Evolutionary conservation across 1,284 basidiomycete genomes (phyloP), one percentile per base, ranked within the genome.

Genomic region (Exsudoporus floridanus): DNA sequence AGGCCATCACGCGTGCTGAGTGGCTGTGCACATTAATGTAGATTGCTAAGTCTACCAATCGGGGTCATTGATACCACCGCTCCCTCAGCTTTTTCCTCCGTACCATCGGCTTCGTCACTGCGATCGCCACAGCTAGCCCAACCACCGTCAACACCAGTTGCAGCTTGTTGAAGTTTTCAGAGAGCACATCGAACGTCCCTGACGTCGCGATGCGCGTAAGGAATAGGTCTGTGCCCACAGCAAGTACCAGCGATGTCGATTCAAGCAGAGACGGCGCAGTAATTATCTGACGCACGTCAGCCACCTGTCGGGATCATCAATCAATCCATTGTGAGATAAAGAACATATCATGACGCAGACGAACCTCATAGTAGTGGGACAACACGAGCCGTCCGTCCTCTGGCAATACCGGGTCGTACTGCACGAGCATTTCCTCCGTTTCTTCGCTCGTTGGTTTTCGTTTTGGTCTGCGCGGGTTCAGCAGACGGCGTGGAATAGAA

Each of bases 181-280:
- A 91, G 13, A 97, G 80, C n/a, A 96, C 84, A 66, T 99, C 96
- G 65, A 99, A 99, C 25, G 92, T 93, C 25, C 85, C 86, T 3
- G 90, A 93, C 0, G 97, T 94, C 35, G 91, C 82, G 5, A 93
- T 79, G 14, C 92, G 81, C 7, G 90, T 90, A 28, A 84, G 74
- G 77, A 98, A 96, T 56, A 95, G 75, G 71, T 98, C 96, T 14
- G 94, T 77, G 5, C 94, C 94, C 59, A 86, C 84, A 0, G 86
- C 84, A 60, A 98, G 85, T 10, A 98, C 82, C n/a, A 97, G 73
- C 0, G 91, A 90, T 0, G 94, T 98, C 6, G 91, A 94, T 71
- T 99, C 96, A 30, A 98, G 82, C 4, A 92, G 78, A 0, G 95
- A 86, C 0, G 95, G 90, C 0, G 89, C 81, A 2, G 92, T 87